phyloP scores from a whole-genome alignment of 768 basidiomycete genomes.

The Cystobasidium tubakii region DNA sequence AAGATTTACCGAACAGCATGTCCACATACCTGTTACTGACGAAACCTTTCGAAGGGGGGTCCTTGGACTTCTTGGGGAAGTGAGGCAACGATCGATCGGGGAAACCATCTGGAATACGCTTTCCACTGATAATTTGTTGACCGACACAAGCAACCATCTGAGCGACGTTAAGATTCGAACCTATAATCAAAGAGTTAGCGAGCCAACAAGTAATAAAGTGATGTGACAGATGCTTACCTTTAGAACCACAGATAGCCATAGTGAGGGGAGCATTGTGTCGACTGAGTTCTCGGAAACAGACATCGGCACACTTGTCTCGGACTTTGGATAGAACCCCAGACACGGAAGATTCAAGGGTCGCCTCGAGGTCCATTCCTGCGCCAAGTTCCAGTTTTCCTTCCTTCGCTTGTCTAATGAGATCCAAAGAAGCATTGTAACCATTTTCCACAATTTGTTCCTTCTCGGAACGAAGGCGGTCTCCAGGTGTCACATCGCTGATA shows the following conservation, averaged over 20 bases:
- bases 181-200: conserved; percentile 51
- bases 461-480: conserved; percentile 66
- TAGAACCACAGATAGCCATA: conserved; percentile 99
- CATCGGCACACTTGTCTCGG: conserved; percentile 89
- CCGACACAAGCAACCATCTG: conserved; percentile 99
- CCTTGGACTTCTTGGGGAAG: conserved; percentile 92
- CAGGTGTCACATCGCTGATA: conserved; percentile 97
- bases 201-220: conserved; percentile 25
- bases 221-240: conserved; percentile 57
- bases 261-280: conserved; percentile 93
- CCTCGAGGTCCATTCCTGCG: conserved; percentile 94
- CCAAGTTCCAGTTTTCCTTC: conserved; percentile 89
- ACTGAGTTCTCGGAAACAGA: conserved; percentile 97
- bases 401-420: conserved; percentile 81
- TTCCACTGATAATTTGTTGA: conserved; percentile 95
- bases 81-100: conserved; percentile 98
- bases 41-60: conserved; percentile 95
- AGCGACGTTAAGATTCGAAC: conserved; percentile 97
- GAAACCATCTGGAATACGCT: conserved; percentile 97
- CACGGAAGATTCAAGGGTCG: conserved; percentile 93
- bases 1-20: no score
- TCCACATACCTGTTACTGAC: conserved; percentile 66
- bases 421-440: conserved; percentile 80
- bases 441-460: conserved; percentile 81
- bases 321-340: conserved; percentile 89